Evolutionary conservation across 225 moss, liverwort and hornwort genomes (phyloP).

Genomic region (Physcomitrium patens): DNA sequence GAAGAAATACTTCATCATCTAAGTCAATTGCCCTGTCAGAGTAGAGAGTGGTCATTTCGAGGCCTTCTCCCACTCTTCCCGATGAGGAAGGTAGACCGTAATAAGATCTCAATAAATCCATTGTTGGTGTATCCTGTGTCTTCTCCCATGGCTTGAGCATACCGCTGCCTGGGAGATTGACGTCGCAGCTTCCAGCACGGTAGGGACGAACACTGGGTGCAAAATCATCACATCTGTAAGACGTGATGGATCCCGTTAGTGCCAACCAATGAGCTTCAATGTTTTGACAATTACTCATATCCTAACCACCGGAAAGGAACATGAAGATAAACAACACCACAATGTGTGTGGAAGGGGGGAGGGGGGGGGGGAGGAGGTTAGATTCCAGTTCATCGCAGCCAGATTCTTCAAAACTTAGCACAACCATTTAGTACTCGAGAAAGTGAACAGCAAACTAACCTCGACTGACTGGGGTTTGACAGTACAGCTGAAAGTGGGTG

Average conservation of each 20-base stretch:
- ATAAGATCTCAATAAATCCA: constrained; percentile 87
- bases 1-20: constrained; percentile 62
- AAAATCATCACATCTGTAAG: constrained; percentile 47
- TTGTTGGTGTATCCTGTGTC: constrained; percentile 67
- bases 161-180: constrained; percentile 29
- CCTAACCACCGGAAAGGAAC: not conserved
- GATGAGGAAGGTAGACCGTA: constrained; percentile 68
- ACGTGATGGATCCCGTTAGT: constrained; percentile 5
- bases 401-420: not conserved
- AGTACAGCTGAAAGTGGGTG: constrained; percentile 66
- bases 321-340: not conserved
- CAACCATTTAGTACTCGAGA: not conserved
- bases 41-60: constrained; percentile 81
- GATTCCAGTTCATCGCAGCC: not conserved
- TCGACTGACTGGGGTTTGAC: constrained; percentile 33
- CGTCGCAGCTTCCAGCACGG: constrained; percentile 31
- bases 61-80: constrained; percentile 62
- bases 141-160: constrained; percentile 50
- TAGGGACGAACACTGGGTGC: constrained; percentile 18
- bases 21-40: constrained; percentile 68
- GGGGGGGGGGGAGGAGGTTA: no score
- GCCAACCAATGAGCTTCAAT: constrained; percentile 17
- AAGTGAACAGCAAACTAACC: constrained; percentile 34
- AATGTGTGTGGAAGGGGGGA: not conserved
- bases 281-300: not conserved